Evolutionary conservation across 2,329 filamentous ascomycete species (phyloP).

Genomic region (Cercospora nicotianae): DNA sequence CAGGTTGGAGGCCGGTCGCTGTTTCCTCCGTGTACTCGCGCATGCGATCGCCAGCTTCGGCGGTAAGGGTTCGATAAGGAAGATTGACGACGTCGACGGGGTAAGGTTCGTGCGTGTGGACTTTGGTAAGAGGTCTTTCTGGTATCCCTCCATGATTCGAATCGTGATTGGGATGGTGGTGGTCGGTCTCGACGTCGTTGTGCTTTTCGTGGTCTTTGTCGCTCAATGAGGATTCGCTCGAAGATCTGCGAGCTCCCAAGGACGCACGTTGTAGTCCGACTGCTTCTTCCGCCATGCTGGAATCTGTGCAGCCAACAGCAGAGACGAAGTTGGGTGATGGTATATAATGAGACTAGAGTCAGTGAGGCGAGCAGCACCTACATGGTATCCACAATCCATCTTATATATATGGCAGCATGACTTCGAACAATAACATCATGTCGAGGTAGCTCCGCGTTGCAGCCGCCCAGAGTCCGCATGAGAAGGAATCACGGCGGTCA

Average conservation of each 20-base stretch:
- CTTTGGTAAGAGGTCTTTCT: conserved; percentile 5
- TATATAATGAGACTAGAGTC: not conserved
- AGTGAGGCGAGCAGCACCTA: not conserved
- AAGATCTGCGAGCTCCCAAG: not conserved
- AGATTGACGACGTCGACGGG: conserved; percentile 27
- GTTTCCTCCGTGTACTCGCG: conserved; percentile 34
- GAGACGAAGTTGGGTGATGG: too few species aligned
- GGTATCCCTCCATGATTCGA: not conserved
- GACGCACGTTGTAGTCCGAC: not conserved
- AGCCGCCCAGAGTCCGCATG: conserved; percentile 17
- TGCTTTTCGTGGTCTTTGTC: conserved; percentile 8
- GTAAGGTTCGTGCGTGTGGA: conserved; percentile 13
- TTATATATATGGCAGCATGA: conserved; percentile 11
- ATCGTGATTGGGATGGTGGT: not conserved
- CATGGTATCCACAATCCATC: not conserved
- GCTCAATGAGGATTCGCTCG: conserved; percentile 1
- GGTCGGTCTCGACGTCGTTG: not conserved
- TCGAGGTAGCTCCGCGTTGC: conserved; percentile 17
- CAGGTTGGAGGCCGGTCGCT: conserved; percentile 27
- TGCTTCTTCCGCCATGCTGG: conserved; percentile 13
- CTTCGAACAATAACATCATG: not conserved
- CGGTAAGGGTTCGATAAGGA: conserved; percentile 28
- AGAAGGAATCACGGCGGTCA: not conserved
- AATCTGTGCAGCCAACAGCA: not conserved
- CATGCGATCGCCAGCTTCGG: conserved; percentile 28